These are phyloP conservation scores for Stygiomarasmius scandens DNA, from an alignment of 1,284 basidiomycete species.

Conservation along the genomic window DNA sequence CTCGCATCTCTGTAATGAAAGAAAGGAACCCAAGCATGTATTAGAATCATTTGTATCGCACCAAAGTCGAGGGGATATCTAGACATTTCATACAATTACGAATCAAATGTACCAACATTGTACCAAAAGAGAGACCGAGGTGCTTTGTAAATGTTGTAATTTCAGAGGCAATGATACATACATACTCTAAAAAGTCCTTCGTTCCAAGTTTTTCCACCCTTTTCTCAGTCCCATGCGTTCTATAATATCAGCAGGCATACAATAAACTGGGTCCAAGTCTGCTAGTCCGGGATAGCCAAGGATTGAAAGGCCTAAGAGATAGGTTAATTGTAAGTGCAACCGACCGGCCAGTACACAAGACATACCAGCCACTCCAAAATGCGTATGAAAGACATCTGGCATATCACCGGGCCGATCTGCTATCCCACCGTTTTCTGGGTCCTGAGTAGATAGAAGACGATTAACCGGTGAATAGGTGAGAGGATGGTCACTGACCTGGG, in stretches of 20 bases:
- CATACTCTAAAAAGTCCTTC: constrained; percentile 18
- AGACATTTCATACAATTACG: neutral
- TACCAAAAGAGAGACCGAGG: neutral
- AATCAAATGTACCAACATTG: neutral
- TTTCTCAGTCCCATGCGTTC: constrained; percentile 69
- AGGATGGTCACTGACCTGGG: constrained; percentile 62
- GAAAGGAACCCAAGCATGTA: constrained; percentile 13
- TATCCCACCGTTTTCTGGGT: constrained; percentile 90
- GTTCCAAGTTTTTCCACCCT: constrained; percentile 63
- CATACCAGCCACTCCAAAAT: constrained; percentile 89
- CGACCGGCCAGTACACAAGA: constrained; percentile 10
- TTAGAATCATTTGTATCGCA: neutral
- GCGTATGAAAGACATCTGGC: constrained; percentile 95
- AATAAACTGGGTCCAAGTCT: constrained; percentile 93
- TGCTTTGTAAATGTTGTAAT: neutral
- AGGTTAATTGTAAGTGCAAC: neutral
- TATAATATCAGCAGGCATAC: constrained; percentile 87
- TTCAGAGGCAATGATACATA: no score
- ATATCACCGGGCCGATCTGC: constrained; percentile 93
- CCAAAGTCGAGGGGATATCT: neutral
- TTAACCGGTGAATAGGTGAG: neutral
- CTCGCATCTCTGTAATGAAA: constrained; percentile 44
- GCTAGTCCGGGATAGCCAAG: constrained; percentile 85
- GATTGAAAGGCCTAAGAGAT: constrained; percentile 73
- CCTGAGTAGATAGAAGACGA: constrained; percentile 48